These are phyloP conservation scores for Afroboletus lepidellus DNA, from an alignment of 1,284 basidiomycete genomes.

Conservation along the genomic window DNA sequence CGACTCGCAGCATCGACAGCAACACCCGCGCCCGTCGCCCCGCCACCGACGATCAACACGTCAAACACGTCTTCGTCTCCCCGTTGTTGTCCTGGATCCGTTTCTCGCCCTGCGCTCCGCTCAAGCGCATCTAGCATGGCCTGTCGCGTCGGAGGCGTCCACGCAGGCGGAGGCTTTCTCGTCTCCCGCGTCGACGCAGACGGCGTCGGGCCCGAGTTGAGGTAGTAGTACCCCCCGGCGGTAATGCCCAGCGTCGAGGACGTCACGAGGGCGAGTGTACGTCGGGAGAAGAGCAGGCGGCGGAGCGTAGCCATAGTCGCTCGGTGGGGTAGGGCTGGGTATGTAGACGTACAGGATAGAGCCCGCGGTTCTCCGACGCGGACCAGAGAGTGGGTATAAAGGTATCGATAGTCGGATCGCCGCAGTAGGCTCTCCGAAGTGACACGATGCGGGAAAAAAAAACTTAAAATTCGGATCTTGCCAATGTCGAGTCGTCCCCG, in stretches of 20 bases:
- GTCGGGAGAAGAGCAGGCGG: conserved; percentile 50
- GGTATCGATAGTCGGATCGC: not conserved
- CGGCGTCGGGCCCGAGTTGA: conserved; percentile 62
- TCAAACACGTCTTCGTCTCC: conserved; percentile 53
- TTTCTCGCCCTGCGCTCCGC: conserved; percentile 19
- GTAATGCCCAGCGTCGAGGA: conserved; percentile 50
- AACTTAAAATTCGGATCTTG: not conserved
- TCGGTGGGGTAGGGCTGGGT: too few relatives aligned
- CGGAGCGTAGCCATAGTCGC: conserved; percentile 34
- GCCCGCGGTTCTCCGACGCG: not conserved
- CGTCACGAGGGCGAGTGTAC: conserved; percentile 50
- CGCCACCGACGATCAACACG: conserved; percentile 87
- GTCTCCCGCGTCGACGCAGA: conserved; percentile 60
- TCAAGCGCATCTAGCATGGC: conserved; percentile 60
- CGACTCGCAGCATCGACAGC: conserved; percentile 92
- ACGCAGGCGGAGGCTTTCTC: conserved; percentile 66
- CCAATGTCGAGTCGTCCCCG: not conserved
- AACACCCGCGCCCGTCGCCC: conserved; percentile 93
- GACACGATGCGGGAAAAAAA: not conserved
- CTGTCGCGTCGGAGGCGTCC: conserved; percentile 69
- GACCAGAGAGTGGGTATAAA: not conserved
- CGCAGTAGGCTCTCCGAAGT: not conserved
- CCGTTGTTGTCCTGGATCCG: conserved; percentile 25
- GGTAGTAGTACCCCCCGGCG: conserved; percentile 65
- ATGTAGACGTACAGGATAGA: too few relatives aligned